A percentile compares a stretch with the other conserved stretches of the same genome.
phyloP scores from a whole-genome alignment of 768 basidiomycete genomes.

The Tulasnella sp. region DNA sequence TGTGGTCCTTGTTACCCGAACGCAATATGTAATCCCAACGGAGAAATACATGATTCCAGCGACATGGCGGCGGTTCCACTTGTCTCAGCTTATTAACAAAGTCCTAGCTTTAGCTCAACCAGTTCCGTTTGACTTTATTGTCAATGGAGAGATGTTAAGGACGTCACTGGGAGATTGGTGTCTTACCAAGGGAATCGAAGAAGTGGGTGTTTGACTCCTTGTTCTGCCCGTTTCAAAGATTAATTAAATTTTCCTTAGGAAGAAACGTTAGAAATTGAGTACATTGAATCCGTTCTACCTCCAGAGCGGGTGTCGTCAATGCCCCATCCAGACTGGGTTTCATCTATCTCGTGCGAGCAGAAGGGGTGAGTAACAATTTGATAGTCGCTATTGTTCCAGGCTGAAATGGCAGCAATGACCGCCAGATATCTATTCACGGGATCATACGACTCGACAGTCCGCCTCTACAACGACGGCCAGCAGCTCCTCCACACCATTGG shows the following conservation, averaged over 20 bases:
- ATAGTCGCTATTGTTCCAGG: conserved; percentile 26
- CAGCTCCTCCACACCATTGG: conserved; percentile 47
- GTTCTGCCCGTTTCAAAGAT: neutral
- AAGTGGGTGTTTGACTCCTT: conserved; percentile 45
- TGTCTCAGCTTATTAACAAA: conserved; percentile 96
- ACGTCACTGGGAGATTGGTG: conserved; percentile 72
- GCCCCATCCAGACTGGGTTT: conserved; percentile 93
- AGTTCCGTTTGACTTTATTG: conserved; percentile 89
- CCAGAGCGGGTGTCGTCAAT: conserved; percentile 75
- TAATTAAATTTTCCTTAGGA: conserved; percentile 46
- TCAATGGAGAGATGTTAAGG: conserved; percentile 75
- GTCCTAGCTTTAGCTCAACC: conserved; percentile 69
- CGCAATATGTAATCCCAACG: conserved; percentile 67
- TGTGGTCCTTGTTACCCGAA: conserved; percentile 68
- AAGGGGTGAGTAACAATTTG: conserved; percentile 45
- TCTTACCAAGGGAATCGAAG: conserved; percentile 60
- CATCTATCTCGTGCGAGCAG: conserved; percentile 61
- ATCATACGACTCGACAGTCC: conserved; percentile 75
- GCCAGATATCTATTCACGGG: conserved; percentile 66
- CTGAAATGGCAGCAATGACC: conserved; percentile 8
- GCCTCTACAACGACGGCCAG: conserved; percentile 69
- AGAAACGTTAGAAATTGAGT: conserved; percentile 88
- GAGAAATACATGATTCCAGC: conserved; percentile 92
- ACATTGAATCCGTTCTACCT: conserved; percentile 83
- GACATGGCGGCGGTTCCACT: conserved; percentile 89